Evolutionary conservation across 305 asterid genomes (phyloP), one percentile per base, ranked within the genome.

Genomic region (Fraxinus paxiana): DNA sequence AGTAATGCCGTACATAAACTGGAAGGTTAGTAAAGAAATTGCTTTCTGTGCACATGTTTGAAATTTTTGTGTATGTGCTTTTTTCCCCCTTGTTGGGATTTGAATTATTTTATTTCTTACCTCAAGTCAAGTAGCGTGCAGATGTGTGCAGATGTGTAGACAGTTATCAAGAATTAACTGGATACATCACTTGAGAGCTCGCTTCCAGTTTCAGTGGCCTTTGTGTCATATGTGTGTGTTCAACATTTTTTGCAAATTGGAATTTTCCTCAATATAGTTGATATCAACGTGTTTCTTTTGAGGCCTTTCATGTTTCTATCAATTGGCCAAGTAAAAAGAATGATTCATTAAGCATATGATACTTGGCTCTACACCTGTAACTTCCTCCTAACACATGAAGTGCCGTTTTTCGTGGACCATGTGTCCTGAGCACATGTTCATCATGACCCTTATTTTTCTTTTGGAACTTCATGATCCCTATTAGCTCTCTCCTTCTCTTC

Each of bases 1-100:
- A 87, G 88, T 75, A 88, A 63, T 82, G 80, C 98, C 67, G 83
- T 96, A 84, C 93, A 87, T 81, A 94, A 91, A 84, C 84, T 96
- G 89, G 97, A 93, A 90, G 91, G 85, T 87, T 24, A 90, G 84
- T 82, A 74, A 78, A 82, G 22, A 46, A 76, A 76, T 81, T 81
- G 82, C 80, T 77, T n/a, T 30, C 51, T 69, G 59, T 65, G 35
- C 35, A 12, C 18, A 5, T 65, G 73, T 12, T 13, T 67, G 73
- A 28, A 28, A 28, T 30, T 24, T 24, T 26, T 26, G n/a, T 10
- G 2, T 12, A 1, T 4, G 35, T 0, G 17, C 22, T 9, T 63
- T 26, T 24, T 67, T 4, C 18, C 20, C 37, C 73, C 18, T 24
- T 28, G 30, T 59, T 9, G 13, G 69, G 69, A 59, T 20, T 6